Evolutionary conservation across 2,329 filamentous ascomycete species (phyloP).

Genomic region (Colletotrichum plurivorum): DNA sequence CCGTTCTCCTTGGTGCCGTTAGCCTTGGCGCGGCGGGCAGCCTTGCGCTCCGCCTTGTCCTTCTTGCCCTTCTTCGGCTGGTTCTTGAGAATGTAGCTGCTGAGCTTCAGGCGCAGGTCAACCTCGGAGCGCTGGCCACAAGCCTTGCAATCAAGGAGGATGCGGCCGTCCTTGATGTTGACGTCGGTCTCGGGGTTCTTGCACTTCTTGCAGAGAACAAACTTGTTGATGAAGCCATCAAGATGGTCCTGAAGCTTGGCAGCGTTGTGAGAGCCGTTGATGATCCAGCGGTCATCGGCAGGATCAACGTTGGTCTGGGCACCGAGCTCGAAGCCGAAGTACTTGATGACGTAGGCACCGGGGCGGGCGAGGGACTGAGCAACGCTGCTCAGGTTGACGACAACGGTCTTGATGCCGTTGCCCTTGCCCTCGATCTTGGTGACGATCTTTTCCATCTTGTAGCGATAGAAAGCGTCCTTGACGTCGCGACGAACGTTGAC

Average conservation of each 20-base stretch:
- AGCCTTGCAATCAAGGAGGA: constrained; percentile 97
- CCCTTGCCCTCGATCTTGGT: constrained; percentile 99
- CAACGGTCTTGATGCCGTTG: constrained; percentile 98
- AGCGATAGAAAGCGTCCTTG: constrained; percentile 99
- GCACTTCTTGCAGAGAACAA: constrained; percentile 99
- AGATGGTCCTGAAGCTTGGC: constrained; percentile 97
- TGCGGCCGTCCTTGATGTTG: constrained; percentile 92
- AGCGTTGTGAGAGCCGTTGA: constrained; percentile 97
- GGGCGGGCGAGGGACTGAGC: constrained; percentile 93
- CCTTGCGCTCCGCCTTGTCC: constrained; percentile 93
- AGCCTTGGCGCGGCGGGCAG: constrained; percentile 88
- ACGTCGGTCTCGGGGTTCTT: constrained; percentile 99
- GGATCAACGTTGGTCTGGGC: constrained; percentile 99
- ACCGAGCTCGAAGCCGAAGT: constrained; percentile 98
- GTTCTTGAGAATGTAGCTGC: constrained; percentile 97
- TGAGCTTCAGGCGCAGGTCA: constrained; percentile 94
- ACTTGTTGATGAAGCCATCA: constrained; percentile 98
- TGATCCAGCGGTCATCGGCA: constrained; percentile 99
- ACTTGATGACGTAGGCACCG: constrained; percentile 97
- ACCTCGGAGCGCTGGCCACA: constrained; percentile 95
- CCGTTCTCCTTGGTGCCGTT: constrained; percentile 70
- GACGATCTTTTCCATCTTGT: constrained; percentile 99
- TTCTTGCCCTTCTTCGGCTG: constrained; percentile 95
- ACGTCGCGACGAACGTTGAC: constrained; percentile 99
- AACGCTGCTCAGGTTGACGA: constrained; percentile 96